Conservation (phyloP, 2,329 filamentous ascomycete species). For the Xylariaceae sp. region DNA sequence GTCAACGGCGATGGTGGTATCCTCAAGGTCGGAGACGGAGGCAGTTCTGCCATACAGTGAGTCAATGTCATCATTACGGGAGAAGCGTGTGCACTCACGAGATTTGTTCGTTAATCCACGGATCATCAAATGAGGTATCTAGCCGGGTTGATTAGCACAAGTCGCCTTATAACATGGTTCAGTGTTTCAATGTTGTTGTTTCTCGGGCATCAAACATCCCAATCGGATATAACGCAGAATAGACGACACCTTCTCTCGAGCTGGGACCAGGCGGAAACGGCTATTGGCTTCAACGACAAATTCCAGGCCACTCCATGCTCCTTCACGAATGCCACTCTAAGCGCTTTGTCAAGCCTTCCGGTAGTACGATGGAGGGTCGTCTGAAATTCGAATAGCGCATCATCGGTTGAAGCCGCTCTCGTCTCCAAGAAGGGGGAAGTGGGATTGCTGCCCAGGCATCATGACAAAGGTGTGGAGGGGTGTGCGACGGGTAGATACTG, state of each 20-base stretch:
- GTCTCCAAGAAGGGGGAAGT: neutral
- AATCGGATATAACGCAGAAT: neutral
- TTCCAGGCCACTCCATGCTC: neutral
- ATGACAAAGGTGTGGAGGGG: neutral
- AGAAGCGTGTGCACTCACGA: conserved; percentile 24
- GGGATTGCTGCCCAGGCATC: neutral
- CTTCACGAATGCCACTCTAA: neutral
- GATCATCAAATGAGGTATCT: conserved; percentile 36
- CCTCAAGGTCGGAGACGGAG: conserved; percentile 65
- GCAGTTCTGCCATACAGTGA: conserved; percentile 42
- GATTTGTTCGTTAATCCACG: conserved; percentile 37
- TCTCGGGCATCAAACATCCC: neutral
- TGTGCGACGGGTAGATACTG: neutral
- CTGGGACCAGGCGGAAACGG: neutral
- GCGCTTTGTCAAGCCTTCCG: neutral
- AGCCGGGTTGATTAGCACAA: conserved; percentile 20
- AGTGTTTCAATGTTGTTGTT: neutral
- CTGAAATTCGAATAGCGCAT: neutral
- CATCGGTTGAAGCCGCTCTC: neutral
- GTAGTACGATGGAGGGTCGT: neutral
- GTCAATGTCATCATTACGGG: neutral
- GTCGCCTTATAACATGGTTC: neutral
- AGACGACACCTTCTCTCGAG: neutral
- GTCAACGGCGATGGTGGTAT: conserved; percentile 49
- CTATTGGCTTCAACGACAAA: neutral